Conservation (phyloP, 1,284 basidiomycete genomes). For the Moniliella sp. region DNA sequence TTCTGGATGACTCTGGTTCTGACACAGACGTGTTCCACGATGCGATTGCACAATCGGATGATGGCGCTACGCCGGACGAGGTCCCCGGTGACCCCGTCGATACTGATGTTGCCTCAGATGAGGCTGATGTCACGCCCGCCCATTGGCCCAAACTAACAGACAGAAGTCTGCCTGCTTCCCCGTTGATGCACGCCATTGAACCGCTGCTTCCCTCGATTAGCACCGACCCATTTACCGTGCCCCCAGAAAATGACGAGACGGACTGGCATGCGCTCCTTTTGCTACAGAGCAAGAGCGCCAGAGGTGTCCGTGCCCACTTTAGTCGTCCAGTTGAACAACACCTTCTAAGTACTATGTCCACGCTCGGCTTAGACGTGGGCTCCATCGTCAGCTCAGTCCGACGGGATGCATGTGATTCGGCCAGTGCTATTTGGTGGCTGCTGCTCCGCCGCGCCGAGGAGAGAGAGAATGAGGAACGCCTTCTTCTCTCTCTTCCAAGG, state of each 20-base stretch:
- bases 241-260: no score
- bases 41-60: no score
- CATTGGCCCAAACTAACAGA: conserved; percentile 82
- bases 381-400: conserved; percentile 82
- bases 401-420: conserved; percentile 72
- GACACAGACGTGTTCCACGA: no score
- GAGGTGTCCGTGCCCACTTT: conserved; percentile 55
- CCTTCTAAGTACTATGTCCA: conserved; percentile 52
- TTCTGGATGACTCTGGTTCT: no score
- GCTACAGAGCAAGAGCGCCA: no score
- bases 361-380: conserved; percentile 69
- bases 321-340: conserved; percentile 55
- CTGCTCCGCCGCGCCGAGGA: conserved; percentile 57
- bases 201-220: not conserved
- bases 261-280: conserved; percentile 52
- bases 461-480: conserved; percentile 37
- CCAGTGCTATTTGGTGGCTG: conserved; percentile 91
- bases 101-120: no score
- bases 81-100: no score
- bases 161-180: conserved; percentile 41
- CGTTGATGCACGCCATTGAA: conserved; percentile 14
- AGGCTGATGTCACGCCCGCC: conserved; percentile 48
- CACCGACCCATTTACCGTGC: not conserved
- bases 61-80: no score
- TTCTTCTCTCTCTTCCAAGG: no score